Evolutionary conservation across 1,139 yeast genomes (phyloP), one percentile per base, ranked within the genome.

Genomic region (Magnusiomyces magnusii): DNA sequence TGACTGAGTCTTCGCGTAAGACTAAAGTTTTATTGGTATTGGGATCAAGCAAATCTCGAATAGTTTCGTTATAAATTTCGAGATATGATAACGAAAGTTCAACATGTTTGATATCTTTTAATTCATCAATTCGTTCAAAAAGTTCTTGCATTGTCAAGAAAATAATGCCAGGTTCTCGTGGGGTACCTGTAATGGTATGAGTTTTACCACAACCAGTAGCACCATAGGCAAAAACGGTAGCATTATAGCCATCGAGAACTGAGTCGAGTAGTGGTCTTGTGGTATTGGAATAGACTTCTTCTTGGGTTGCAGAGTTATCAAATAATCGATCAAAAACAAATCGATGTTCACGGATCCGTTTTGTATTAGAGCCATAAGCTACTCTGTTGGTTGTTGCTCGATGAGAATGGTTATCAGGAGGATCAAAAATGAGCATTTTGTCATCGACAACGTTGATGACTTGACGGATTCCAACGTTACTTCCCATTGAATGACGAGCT

Each of bases 191-290:
- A 51, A 92, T 88, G 0, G 98, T 92, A 69, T 87, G 91, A 0
- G 98, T 91, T 70, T 92, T 92, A 19, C 99, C 99, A 71, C 98
- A 93, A 0, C 99, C 99, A 0, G 99, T 91, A 31, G 97, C 97
- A 0, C 99, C 99, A 70, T 93, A 93, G 1, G 99, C 98, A 75
- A 93, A 93, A 0, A 92, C 91, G 0, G 97, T 91, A 5, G 96
- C 86, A 71, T 92, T 90, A 71, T 77, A 89, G 0, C 97, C 97
- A 64, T 87, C 95, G 54, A 92, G 71, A 0, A 90, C 85, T 52
- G 86, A 81, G 63, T 85, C 91, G 9, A 92, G 74, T 53, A 90
- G 74, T 0, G 96, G 93, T 57, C 79, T 75, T 0, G 96, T 83
- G 0, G 96, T 88, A 53, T 74, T 73, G 36, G 76, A 71, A 67